These are phyloP conservation scores for Ustilago sp. DNA, from an alignment of 1,284 basidiomycete genomes.

Conservation along the genomic window DNA sequence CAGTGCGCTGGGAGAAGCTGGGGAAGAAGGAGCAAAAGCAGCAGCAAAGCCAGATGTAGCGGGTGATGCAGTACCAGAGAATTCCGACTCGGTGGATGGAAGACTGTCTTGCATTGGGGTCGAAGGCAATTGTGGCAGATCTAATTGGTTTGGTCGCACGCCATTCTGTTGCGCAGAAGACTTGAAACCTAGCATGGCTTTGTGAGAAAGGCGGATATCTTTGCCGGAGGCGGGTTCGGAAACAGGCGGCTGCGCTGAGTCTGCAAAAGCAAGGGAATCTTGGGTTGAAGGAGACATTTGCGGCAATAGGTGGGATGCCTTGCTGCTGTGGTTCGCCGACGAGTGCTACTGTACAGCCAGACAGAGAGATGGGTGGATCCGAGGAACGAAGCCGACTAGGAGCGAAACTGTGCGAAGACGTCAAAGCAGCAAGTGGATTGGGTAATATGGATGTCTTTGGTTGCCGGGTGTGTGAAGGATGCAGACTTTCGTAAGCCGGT, in stretches of 20 bases:
- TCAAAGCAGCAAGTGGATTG: background rate
- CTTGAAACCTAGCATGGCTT: background rate
- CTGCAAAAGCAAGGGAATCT: conserved; percentile 3
- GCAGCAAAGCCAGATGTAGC: conserved; percentile 15
- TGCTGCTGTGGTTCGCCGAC: background rate
- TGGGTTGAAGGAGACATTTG: conserved; percentile 29
- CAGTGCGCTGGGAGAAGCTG: conserved; percentile 8
- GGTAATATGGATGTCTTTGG: background rate
- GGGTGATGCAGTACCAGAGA: conserved; percentile 16
- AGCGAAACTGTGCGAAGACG: background rate
- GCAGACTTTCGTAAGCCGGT: conserved; percentile 4
- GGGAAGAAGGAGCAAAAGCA: conserved; percentile 9
- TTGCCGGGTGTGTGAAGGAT: background rate
- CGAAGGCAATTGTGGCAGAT: conserved; percentile 12
- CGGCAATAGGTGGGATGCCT: background rate
- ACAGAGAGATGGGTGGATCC: background rate
- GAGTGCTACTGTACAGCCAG: background rate
- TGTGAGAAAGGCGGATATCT: background rate
- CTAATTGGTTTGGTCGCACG: conserved; percentile 14
- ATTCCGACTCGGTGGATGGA: conserved; percentile 18
- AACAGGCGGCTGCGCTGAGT: background rate
- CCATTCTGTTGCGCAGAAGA: background rate
- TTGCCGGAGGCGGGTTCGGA: background rate
- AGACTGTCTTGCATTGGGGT: background rate
- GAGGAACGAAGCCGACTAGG: background rate